Evolutionary conservation across 768 basidiomycete species (phyloP).

Genomic region (Clavulina sp.): DNA sequence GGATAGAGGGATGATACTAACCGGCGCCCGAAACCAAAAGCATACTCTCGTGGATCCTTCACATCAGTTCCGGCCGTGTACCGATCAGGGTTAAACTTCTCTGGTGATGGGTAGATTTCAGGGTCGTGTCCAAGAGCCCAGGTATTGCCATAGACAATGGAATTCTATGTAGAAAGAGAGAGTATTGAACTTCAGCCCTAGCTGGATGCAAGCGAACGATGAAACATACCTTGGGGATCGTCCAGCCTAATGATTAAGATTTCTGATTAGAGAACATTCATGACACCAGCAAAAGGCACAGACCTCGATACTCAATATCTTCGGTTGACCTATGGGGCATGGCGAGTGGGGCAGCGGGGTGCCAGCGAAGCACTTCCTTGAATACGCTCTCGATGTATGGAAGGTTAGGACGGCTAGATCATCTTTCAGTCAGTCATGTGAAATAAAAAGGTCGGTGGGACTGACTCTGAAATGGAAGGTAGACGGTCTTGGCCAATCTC

Average conservation of each 20-base stretch:
- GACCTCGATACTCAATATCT: not conserved
- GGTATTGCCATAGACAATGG: not conserved
- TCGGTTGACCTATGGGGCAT: not conserved
- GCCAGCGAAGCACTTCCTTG: slow-evolving; percentile 21
- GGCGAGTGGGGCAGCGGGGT: slow-evolving; percentile 28
- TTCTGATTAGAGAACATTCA: not conserved
- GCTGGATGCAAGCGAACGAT: too few relatives aligned
- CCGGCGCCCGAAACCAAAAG: slow-evolving; percentile 4
- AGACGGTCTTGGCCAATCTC: slow-evolving; percentile 18
- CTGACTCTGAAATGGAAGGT: slow-evolving; percentile 12
- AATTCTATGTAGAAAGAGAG: too few relatives aligned
- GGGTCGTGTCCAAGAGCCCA: not conserved
- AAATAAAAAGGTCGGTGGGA: too few relatives aligned
- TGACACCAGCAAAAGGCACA: not conserved
- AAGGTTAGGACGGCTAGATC: slow-evolving; percentile 10
- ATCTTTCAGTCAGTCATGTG: too few relatives aligned
- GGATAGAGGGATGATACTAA: not conserved
- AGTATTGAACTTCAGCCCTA: too few relatives aligned
- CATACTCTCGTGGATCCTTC: not conserved
- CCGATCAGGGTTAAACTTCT: not conserved
- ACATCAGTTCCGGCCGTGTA: not conserved
- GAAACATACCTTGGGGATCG: not conserved
- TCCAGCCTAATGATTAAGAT: too few relatives aligned
- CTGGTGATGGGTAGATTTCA: not conserved
- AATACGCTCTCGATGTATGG: slow-evolving; percentile 22